Base-by-base conservation (phyloP, 202 grass and related monocot genomes). In the Elaeis oleifera region DNA sequence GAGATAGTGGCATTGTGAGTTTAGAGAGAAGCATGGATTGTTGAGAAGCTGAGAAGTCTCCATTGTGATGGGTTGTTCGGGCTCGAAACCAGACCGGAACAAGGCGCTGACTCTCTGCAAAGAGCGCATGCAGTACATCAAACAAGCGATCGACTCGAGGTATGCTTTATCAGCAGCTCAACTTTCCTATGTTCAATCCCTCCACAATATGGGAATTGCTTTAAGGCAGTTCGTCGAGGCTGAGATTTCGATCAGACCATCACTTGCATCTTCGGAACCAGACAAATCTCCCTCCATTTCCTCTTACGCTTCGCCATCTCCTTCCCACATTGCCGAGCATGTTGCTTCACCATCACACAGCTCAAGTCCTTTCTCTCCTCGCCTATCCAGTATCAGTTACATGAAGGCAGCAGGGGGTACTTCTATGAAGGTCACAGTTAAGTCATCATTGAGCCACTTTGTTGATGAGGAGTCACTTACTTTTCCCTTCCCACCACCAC, bases 241-340 rank as follows among this genome's bases (percentile, higher is more conserved):
- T 18, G 88, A 89, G 63, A 70, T 86, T 32, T 80, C 74, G 54
- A 80, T 80, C 18, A 85, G 86, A 51, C 78, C 82, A 23, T 80
- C 88, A 20, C 54, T 99, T 14, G 84, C 88, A 28, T 78, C 87
- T 76, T 94, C 88, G 23, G 88, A 99, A 77, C 74, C 72, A 1
- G 87, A 90, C 50, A 97, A 90, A 61, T 97, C 92, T 6, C 92
- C 88, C 7, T 84, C 82, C 1, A 88, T 86, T 64, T 99, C 88
- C 44, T 99, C 94, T 62, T 77, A 79, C 72, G 84, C 94, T 27
- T 99, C 94, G 9, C 85, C 94, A 0, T 90, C 87, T 0, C 83
- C 87, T 72, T 83, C 87, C 0, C 73, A 39, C 50, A 79, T 63
- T 19, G 79, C 61, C 7, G 83, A 86, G 16, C 76, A 23, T 63